phyloP scores from a whole-genome alignment of 2,329 filamentous ascomycete species.

The Neopestalotiopsis sp. region DNA sequence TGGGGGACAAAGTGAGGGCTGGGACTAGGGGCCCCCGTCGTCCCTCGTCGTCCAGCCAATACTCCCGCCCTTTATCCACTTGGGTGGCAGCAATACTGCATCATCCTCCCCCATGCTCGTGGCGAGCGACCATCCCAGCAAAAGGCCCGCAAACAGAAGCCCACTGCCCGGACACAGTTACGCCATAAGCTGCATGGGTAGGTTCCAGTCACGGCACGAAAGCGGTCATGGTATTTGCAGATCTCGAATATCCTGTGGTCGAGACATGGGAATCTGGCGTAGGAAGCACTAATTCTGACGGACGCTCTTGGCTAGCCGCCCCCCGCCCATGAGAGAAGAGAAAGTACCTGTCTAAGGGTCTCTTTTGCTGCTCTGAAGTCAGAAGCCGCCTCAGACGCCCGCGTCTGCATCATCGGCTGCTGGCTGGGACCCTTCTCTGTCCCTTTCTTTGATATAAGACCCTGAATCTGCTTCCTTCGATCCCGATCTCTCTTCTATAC shows the following conservation, averaged over 20 bases:
- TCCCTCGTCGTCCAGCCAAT: conserved; percentile 10
- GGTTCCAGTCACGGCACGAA: conserved; percentile 29
- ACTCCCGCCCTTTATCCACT: conserved; percentile 21
- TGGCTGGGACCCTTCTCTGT: conserved; percentile 17
- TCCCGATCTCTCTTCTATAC: no score
- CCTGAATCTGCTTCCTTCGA: conserved; percentile 1
- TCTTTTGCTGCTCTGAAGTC: conserved; percentile 26
- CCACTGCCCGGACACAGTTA: conserved; percentile 25
- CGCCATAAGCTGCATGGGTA: conserved; percentile 31
- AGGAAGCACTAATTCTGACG: conserved; percentile 11
- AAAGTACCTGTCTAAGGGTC: conserved; percentile 3
- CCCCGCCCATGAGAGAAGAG: neutral
- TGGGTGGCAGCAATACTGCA: conserved; percentile 24
- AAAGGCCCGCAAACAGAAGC: conserved; percentile 26
- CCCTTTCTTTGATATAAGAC: conserved; percentile 23
- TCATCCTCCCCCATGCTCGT: conserved; percentile 31
- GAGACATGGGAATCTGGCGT: conserved; percentile 13
- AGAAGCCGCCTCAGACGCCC: conserved; percentile 23
- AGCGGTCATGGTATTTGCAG: conserved; percentile 31
- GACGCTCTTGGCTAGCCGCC: conserved; percentile 1
- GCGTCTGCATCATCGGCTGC: conserved; percentile 17
- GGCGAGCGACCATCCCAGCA: conserved; percentile 30
- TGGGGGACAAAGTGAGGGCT: neutral
- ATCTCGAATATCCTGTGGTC: conserved; percentile 25
- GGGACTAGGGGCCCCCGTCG: neutral